Evolutionary conservation across 2,329 filamentous ascomycete species (phyloP), one percentile per base, ranked within the genome.

Genomic region (Claviceps monticola): DNA sequence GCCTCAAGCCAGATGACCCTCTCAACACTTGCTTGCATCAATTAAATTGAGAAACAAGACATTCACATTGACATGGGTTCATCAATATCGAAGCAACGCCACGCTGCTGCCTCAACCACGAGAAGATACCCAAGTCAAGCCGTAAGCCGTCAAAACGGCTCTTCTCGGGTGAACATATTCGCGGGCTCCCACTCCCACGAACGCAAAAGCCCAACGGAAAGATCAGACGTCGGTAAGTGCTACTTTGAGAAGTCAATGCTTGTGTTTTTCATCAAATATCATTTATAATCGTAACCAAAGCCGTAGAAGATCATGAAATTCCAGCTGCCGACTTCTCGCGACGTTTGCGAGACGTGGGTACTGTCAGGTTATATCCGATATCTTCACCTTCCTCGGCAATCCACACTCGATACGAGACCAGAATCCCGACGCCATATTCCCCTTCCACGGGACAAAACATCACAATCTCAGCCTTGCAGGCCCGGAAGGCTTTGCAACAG

Each of bases 21-120:
- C 9, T 9, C 26, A 29, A 29, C 26, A 29, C 26, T 29, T 29
- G 26, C 26, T 29, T 29, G 8, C 26, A 29, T 9, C 26, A 29
- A 29, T 29, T 3, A 29, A 29, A 9, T 9, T 29, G 8, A 8
- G 8, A 29, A 29, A 29, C 26, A 29, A 29, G 8, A 29, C 26
- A 29, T 29, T 9, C 8, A 29, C 26, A 29, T 29, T 19, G 17
- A 8, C 9, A 52, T 52, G 51, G 51, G 51, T 34, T 52, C 51
- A 4, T 49, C 34, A n/a, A 23, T 23, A n/a, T 52, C 51, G 14
- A 52, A 46, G 13, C 42, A 14, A 17, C 23, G 16, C 4, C 19
- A 29, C 36, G 45, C 26, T 19, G 14, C 39, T 37, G 17, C 39
- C 1, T 14, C 16, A 29, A 16, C 16, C 14, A 36, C 21, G 37